These are phyloP conservation scores for Galerina marginata DNA, from an alignment of 768 basidiomycete genomes.

Conservation along the genomic window DNA sequence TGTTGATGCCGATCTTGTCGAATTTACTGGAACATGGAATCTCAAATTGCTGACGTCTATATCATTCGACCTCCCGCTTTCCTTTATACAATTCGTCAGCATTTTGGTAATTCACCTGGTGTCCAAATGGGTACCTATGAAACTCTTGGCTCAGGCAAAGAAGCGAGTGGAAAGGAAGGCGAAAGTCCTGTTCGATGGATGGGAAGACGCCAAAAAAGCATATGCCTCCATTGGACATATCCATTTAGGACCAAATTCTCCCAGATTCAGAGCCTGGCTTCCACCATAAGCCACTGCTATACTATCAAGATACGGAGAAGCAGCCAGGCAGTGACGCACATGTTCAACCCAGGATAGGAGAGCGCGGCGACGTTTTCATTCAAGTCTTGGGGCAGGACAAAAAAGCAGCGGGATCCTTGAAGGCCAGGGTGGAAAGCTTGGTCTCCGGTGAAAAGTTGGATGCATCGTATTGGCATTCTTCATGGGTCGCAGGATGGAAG, in stretches of 20 bases:
- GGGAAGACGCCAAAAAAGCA: slow-evolving; percentile 52
- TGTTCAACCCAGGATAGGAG: slow-evolving; percentile 26
- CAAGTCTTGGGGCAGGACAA: slow-evolving; percentile 55
- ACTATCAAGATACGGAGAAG: slow-evolving; percentile 48
- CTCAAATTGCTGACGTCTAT: slow-evolving; percentile 11
- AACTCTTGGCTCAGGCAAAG: slow-evolving; percentile 13
- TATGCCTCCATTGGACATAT: slow-evolving; percentile 40
- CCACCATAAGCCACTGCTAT: slow-evolving; percentile 55
- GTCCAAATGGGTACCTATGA: slow-evolving; percentile 23
- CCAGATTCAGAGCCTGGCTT: slow-evolving; percentile 3
- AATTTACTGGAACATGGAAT: slow-evolving; percentile 33
- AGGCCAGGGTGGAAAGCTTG: slow-evolving; percentile 63
- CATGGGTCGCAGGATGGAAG: slow-evolving; percentile 29
- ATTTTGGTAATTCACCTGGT: slow-evolving; percentile 10
- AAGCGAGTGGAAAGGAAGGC: slow-evolving; percentile 25
- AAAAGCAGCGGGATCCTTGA: slow-evolving; percentile 58
- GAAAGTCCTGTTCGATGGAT: slow-evolving; percentile 51
- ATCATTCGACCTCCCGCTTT: slow-evolving; percentile 10
- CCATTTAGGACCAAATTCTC: slow-evolving; percentile 6
- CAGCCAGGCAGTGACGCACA: slow-evolving; percentile 33
- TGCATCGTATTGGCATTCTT: slow-evolving; percentile 53
- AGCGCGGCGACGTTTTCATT: slow-evolving; percentile 38
- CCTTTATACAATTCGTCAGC: slow-evolving; percentile 6
- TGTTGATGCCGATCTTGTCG: slow-evolving; percentile 27
- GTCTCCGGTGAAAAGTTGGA: slow-evolving; percentile 54